Base-by-base conservation (phyloP, 306 rosid genomes). In the Fagus sylvatica region DNA sequence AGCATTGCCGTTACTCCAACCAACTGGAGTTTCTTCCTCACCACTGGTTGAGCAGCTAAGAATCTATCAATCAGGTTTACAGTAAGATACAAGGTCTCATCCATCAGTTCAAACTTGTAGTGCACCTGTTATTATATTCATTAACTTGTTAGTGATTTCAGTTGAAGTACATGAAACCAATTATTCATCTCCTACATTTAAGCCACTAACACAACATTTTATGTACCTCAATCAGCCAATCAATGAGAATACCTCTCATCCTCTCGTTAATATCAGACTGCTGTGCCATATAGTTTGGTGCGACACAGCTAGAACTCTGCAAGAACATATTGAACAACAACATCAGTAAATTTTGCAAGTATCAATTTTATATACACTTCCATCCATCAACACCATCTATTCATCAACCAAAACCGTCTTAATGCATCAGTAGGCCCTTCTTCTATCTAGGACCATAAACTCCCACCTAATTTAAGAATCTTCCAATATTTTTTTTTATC, bases 31-130 rank as follows among this genome's bases (percentile, higher is more conserved):
- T 84, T 88, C 86, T 84, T 88, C 74, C 90, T 84, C 49, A 74
- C 72, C 22, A 85, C 82, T 3, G 78, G 66, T 19, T 84, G 83
- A 65, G 75, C 67, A 16, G 87, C 88, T 64, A 85, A 72, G 72
- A 88, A 88, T 79, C 90, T 84, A 61, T 88, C 91, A 16, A 88
- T 84, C 54, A 88, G 76, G 83, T 84, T 88, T 73, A 86, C 81
- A 0, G 88, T 82, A 46, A 88, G 88, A 65, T 79, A 88, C 28
- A 88, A 72, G n/a, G 90, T 88, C 92, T 88, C 92, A 1, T 88
- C 90, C 90, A 88, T 88, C 57, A 88, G 83, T 73, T 88, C 90
- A 81, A 88, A 88, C 77, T 84, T 88, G 88, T 88, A 86, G 78
- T 88, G 92, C 51, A 88, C 91, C 91, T 88, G 84, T 33, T 28